Evolutionary conservation across 805 yeast species (phyloP).

Genomic region (Saccharomycopsis selenospora): DNA sequence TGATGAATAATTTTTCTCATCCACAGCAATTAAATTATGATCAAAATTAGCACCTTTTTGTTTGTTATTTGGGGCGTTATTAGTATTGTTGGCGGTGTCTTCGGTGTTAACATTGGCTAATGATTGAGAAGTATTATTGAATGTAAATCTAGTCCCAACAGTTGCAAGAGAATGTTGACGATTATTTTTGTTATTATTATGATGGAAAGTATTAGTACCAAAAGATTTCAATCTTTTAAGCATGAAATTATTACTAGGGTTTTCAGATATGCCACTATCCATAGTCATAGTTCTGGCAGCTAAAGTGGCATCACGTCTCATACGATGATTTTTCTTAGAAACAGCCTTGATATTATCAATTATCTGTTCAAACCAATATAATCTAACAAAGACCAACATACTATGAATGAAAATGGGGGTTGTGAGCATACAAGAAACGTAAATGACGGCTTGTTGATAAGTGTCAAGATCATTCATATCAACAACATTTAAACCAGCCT

Average conservation of each 20-base stretch:
- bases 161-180: not conserved
- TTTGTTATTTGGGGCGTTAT: not conserved
- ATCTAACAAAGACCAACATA: constrained; percentile 62
- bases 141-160: not conserved
- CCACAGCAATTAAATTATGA: not conserved
- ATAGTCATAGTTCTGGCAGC: constrained; percentile 39
- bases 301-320: constrained; percentile 74
- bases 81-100: not conserved
- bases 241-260: not conserved
- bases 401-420: constrained; percentile 90
- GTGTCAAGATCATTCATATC: constrained; percentile 54
- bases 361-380: constrained; percentile 83
- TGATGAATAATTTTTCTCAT: not conserved
- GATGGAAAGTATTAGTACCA: not conserved
- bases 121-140: not conserved
- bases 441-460: constrained; percentile 77
- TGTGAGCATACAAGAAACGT: constrained; percentile 53
- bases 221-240: not conserved
- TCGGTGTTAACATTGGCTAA: not conserved
- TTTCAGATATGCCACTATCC: constrained; percentile 24
- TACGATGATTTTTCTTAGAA: constrained; percentile 71
- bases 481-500: constrained; percentile 85
- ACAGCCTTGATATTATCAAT: constrained; percentile 74
- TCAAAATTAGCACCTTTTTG: not conserved
- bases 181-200: not conserved